Base-by-base conservation (phyloP, 768 basidiomycete genomes). In the Tricholoma sp. region DNA sequence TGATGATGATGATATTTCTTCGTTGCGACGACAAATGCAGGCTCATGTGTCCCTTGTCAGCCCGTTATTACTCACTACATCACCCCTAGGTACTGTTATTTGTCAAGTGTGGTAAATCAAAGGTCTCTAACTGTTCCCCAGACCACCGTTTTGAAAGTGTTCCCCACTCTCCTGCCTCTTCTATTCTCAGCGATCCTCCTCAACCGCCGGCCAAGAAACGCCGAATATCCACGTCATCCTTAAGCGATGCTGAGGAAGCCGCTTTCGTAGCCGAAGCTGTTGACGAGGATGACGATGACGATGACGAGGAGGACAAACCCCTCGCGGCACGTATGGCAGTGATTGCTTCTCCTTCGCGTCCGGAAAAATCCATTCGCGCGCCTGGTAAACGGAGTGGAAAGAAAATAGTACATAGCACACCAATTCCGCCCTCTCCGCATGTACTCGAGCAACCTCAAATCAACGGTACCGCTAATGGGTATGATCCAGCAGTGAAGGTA, bases 21-120 rank as follows among this genome's bases (percentile, higher is more conserved):
- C 86, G 16, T 68, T 91, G 56, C 82, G 86, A 58, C 82, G 83
- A 63, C 88, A 89, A 70, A 87, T 92, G 83, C 73, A 71, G 54
- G 68, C 81, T 34, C 78, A 80, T 0, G 75, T 77, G 18, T 79
- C 82, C 12, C 72, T 75, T 52, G 75, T 79, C 24, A 80, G 81
- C 53, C 79, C 82, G 27, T 69, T 75, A 22, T 74, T 74, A 31
- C 74, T 75, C 49, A 63, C 74, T 31, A 64, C 77, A 19, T 77
- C 79, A 21, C 83, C 85, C 19, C 74, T 79, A 62, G 83, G 88
- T 83, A 67, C 61, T 73, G 67, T 58, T 37, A 9, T 35, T 59
- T 21, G 31, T 55, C 61, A 49, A 56, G 27, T 41, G 29, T 39
- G 16, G 21, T 54, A 19, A 55, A 29, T 32, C 54, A 60, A 43